phyloP scores from a whole-genome alignment of 768 basidiomycete species.

The Lenzites betulinus region DNA sequence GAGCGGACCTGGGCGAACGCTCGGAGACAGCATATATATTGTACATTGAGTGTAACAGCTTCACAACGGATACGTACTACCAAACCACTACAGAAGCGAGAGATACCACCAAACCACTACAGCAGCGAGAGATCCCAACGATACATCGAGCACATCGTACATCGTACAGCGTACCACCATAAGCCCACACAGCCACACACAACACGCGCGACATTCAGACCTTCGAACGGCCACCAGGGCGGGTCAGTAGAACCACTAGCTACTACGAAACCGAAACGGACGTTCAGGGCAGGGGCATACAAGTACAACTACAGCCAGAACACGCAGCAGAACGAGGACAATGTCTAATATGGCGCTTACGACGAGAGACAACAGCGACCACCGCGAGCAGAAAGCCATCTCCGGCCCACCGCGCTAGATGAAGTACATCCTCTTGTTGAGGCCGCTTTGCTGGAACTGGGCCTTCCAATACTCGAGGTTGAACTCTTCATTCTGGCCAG shows the following conservation, averaged over 20 bases:
- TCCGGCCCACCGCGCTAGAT: neutral
- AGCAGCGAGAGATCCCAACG: too few relatives aligned
- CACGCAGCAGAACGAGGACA: neutral
- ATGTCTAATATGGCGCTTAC: neutral
- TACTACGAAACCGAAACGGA: neutral
- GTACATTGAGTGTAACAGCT: too few relatives aligned
- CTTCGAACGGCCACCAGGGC: too few relatives aligned
- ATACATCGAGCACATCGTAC: too few relatives aligned
- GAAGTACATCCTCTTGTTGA: conserved; percentile 9
- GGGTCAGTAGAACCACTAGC: too few relatives aligned
- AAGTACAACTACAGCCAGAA: too few relatives aligned
- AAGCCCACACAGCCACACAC: neutral
- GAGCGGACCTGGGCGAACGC: too few relatives aligned
- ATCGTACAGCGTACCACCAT: neutral
- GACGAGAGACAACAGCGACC: neutral
- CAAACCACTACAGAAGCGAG: too few relatives aligned
- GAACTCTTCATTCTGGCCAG: conserved; percentile 20
- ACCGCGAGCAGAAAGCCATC: neutral
- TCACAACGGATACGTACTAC: too few relatives aligned
- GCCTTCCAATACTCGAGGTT: conserved; percentile 35
- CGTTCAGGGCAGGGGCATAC: neutral
- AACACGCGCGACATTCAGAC: neutral
- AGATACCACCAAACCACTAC: too few relatives aligned
- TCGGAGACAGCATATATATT: too few relatives aligned
- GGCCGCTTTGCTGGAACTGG: neutral